Evolutionary conservation across 164 flowering plant genomes (phyloP), one percentile per base, ranked within the genome.

Genomic region (Platanus orientalis): DNA sequence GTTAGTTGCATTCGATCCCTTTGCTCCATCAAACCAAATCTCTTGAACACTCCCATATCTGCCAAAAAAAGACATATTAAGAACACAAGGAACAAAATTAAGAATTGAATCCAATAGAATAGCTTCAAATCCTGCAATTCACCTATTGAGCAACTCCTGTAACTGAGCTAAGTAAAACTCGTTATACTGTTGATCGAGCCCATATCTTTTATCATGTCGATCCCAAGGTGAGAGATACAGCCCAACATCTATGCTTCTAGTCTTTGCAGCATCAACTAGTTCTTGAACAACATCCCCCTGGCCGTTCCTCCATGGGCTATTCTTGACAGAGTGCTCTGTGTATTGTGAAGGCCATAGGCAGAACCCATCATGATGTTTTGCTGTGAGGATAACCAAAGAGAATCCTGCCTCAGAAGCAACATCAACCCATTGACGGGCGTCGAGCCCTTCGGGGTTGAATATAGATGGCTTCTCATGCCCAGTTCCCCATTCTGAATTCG

Each of bases 1-100:
- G 80, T 90, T 90, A 29, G 84, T 67, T 5, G 88, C 89, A 63
- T 90, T 79, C 9, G 80, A 1, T 0, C 92, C 98, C 69, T 90
- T 93, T 3, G 96, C 96, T 52, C 98, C 98, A 64, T 93, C 98
- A 27, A 93, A 93, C 98, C 98, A 90, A 30, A 93, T 86, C 79
- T 93, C 98, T 40, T 76, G 76, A 23, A 93, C 78, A 69, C 73
- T 74, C 29, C 96, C 96, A 79, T 93, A 93, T 25, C 96, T 88
- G 44, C 64, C 34, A 60, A 61, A 52, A 12, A 64, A 23, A 45
- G 53, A 62, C 1, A 42, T 58, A 27, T 57, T 24, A 55, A 50
- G 57, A 7, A 49, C 60, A 12, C 39, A 62, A 4, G 32, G 61
- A 30, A 45, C 25, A 42, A 47, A 32, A 26, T 45, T 4, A 61